phyloP scores from a whole-genome alignment of 2,329 filamentous ascomycete species.

The Aspergillus flavus region DNA sequence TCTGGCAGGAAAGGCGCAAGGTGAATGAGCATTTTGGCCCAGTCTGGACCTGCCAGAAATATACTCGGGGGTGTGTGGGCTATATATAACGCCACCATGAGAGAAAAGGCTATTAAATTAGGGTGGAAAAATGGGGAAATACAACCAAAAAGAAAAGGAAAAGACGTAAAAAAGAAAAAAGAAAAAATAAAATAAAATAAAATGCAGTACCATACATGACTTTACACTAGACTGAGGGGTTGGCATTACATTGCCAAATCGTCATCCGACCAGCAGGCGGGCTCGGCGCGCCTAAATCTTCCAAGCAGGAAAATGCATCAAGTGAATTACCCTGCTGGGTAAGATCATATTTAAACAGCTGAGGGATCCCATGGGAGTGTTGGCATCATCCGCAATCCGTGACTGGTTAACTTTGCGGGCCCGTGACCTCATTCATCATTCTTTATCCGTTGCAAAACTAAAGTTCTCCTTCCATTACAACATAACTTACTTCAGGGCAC shows the following conservation, averaged over 20 bases:
- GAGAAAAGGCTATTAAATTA: neutral
- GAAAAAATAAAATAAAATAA: neutral
- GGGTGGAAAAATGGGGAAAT: no score
- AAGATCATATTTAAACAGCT: neutral
- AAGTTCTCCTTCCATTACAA: neutral
- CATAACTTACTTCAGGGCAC: neutral
- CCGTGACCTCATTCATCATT: slow-evolving; percentile 7
- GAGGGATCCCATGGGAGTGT: slow-evolving; percentile 3
- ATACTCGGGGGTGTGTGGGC: neutral
- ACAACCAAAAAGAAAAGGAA: neutral
- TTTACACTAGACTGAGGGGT: slow-evolving; percentile 3
- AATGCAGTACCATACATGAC: neutral
- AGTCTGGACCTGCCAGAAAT: neutral
- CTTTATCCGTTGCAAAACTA: neutral
- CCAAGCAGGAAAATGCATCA: neutral
- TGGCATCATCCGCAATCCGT: slow-evolving; percentile 15
- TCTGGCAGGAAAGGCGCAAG: neutral
- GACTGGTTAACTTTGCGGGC: slow-evolving; percentile 11
- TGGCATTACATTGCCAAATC: slow-evolving; percentile 3
- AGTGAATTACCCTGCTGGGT: neutral
- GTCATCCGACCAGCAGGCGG: slow-evolving; percentile 4
- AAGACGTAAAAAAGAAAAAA: neutral
- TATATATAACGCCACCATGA: slow-evolving; percentile 1
- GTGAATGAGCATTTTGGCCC: neutral
- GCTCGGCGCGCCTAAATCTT: neutral